A percentile compares a stretch with the other conserved stretches of the same genome.
Evolutionary conservation across 108 stramenopile genomes (phyloP).

Genomic region (Pseudonitzschia pungens): DNA sequence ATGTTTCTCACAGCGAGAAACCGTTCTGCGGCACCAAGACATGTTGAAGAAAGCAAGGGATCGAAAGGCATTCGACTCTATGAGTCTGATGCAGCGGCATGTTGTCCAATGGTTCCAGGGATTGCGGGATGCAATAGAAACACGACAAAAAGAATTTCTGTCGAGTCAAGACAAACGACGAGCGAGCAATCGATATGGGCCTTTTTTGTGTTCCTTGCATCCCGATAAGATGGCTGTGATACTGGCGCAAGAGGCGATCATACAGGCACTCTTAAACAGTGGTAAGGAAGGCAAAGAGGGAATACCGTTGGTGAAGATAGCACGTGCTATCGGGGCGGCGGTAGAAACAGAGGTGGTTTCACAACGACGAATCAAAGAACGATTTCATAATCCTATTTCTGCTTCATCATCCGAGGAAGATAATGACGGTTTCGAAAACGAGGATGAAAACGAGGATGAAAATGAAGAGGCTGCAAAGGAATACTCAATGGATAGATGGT

Average conservation of each 20-base stretch:
- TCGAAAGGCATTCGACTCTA: slow-evolving; percentile 63
- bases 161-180: slow-evolving; percentile 34
- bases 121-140: slow-evolving; percentile 59
- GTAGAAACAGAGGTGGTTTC: slow-evolving; percentile 87
- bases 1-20: slow-evolving; percentile 71
- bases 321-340: slow-evolving; percentile 62
- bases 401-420: neutral
- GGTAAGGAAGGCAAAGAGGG: slow-evolving; percentile 40
- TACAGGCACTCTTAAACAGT: slow-evolving; percentile 37
- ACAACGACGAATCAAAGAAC: slow-evolving; percentile 58
- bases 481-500: slow-evolving; percentile 40
- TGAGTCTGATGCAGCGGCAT: slow-evolving; percentile 64
- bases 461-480: slow-evolving; percentile 31
- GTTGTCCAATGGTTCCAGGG: slow-evolving; percentile 80
- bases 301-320: slow-evolving; percentile 55
- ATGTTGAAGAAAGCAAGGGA: slow-evolving; percentile 64
- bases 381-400: slow-evolving; percentile 31
- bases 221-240: slow-evolving; percentile 90
- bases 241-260: slow-evolving; percentile 75
- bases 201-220: slow-evolving; percentile 77
- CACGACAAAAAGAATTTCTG: slow-evolving; percentile 69
- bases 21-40: slow-evolving; percentile 48
- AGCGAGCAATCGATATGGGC: slow-evolving; percentile 71
- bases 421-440: neutral
- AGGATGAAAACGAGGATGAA: neutral